Conservation (phyloP, 2,329 filamentous ascomycete genomes). For the Penicillium corylophilum region DNA sequence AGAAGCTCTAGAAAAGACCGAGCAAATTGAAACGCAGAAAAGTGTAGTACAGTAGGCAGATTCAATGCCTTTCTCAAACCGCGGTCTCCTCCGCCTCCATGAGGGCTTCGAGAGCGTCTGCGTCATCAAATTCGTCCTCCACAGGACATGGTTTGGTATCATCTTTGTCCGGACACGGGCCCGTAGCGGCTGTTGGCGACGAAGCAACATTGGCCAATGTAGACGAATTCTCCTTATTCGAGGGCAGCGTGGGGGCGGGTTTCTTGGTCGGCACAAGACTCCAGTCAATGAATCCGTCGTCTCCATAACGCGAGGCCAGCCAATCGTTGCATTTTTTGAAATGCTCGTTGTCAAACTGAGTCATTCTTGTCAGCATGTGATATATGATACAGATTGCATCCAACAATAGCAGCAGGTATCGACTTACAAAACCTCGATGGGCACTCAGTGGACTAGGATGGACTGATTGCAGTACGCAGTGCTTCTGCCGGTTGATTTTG, state of each 20-base stretch:
- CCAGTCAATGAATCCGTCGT: conserved; percentile 84
- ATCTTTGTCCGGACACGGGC: conserved; percentile 3
- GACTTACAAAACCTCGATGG: conserved; percentile 68
- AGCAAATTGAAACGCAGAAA: not conserved
- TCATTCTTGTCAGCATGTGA: not conserved
- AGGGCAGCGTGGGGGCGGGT: conserved; percentile 13
- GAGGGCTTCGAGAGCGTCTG: conserved; percentile 44
- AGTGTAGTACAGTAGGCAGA: not conserved
- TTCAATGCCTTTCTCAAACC: not conserved
- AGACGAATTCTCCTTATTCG: conserved; percentile 26
- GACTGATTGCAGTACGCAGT: conserved; percentile 80
- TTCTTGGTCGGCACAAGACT: conserved; percentile 51
- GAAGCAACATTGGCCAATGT: conserved; percentile 7
- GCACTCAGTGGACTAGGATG: conserved; percentile 95
- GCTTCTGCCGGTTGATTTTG: conserved; percentile 69
- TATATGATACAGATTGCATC: not conserved
- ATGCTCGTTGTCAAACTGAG: conserved; percentile 45
- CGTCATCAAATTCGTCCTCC: conserved; percentile 43
- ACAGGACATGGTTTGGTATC: conserved; percentile 19
- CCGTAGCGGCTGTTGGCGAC: not conserved
- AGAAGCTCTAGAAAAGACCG: not conserved
- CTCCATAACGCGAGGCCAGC: conserved; percentile 75
- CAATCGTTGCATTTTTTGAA: conserved; percentile 59
- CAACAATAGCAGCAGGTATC: not conserved
- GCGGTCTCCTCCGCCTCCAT: conserved; percentile 28